Base-by-base conservation (phyloP, 2,329 filamentous ascomycete species). In the Berkeleyomyces basicola region DNA sequence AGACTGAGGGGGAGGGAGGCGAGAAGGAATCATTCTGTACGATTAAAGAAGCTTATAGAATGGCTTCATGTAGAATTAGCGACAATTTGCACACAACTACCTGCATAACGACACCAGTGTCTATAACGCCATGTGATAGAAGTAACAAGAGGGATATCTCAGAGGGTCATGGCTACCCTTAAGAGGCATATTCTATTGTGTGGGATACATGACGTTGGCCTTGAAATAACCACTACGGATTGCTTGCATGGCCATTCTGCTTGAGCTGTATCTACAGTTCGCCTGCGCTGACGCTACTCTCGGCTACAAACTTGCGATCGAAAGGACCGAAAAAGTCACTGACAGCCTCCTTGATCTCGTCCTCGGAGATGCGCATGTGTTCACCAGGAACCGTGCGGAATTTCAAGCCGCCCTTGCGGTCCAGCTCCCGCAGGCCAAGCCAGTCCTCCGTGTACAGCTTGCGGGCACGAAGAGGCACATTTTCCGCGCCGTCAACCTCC, bases 381-480 rank as follows among this genome's bases (percentile, higher is more conserved):
- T 82, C 81, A 0, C 92, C 93, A 3, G 84, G 78, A 0, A 84
- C 80, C 1, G 78, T 84, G 71, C 83, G 78, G 73, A 96, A 96
- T 63, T 85, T 80, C 68, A 99, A 75, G 0, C 82, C 88, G 2
- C 86, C 88, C 75, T 87, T 87, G 71, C 85, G 76, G 74, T 96
- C 91, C 69, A 99, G 75, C 68, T 76, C 75, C 72, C 82, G 87
- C 71, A 99, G 76, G 0, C 93, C 93, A 37, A 99, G 76, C 93
- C 93, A 99, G 75, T 99, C 92, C 74, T 97, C 86, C 67, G 81
- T 82, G 73, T 96, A 99, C 1, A 97, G 77, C 37, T 74, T 72
- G 64, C 88, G 79, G 61, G 90, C 81, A 67, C 81, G 79, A 71
- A 99, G 74, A 14, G 79, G 79, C 55, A 82, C 88, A 31, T 84